Base-by-base conservation (phyloP, 148 eudicot genomes). In the Euryodendron excelsum region DNA sequence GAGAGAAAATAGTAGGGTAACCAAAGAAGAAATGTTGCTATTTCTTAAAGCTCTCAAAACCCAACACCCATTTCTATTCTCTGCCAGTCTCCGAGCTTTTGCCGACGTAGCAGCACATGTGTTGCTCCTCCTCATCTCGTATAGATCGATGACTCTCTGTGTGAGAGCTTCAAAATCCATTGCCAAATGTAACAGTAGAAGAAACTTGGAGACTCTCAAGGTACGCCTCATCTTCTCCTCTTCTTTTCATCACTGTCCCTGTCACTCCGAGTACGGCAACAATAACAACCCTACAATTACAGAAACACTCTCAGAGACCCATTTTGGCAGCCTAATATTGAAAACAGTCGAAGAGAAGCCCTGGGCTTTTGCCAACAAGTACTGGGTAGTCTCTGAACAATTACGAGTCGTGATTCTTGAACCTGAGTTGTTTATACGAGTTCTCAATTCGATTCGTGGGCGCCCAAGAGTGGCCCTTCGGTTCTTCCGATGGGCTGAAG, bases 401-500 rank as follows among this genome's bases (percentile, higher is more conserved):
- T 79, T 88, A 25, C 47, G 76, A 58, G 75, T 78, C 14, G 70
- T 85, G 47, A 67, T 88, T 63, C 5, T 67, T 21, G 80, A 90
- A 18, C 74, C 91, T 33, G 86, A 82, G 56, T 71, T 86, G 77
- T 82, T 90, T 25, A 28, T 84, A 17, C 70, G 84, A 27, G 88
- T 84, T 28, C 79, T 90, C 23, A 69, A 76, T 74, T 83, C 84
- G 21, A 53, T 90, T 45, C 65, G 76, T 8, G 39, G 59, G 39
- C 48, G 73, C 34, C 91, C 93, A 0, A 56, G 84, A 21, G 45
- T 76, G 56, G 93, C 89, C 3, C 67, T 88, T 45, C 56, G 78
- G 45, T 80, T 90, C 37, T 90, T 85, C 72, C 37, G 77, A 36
- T 90, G 91, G 93, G 90, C 85, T 0, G 86, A 78, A 41, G 78